Percentiles rank a stretch among this genome's conserved stretches.
phyloP scores from a whole-genome alignment of 805 yeast species.

The Pichia nakasei region DNA sequence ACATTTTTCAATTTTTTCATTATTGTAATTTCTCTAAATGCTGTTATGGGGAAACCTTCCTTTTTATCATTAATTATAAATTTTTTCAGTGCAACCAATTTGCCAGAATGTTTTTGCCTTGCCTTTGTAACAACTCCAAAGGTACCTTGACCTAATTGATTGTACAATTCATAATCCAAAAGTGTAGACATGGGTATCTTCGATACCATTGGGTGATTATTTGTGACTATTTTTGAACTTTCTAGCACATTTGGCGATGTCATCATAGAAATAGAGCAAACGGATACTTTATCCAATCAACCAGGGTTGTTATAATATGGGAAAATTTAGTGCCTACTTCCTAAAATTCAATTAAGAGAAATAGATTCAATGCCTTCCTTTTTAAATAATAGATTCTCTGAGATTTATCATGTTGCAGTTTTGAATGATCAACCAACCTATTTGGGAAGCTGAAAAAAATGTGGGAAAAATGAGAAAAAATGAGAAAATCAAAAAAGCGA shows the following conservation, averaged over 20 bases:
- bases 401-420: too few species aligned
- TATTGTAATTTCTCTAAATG: slow-evolving; percentile 83
- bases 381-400: too few species aligned
- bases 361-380: too few species aligned
- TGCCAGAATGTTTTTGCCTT: slow-evolving; percentile 39
- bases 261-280: too few species aligned
- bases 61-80: slow-evolving; percentile 69
- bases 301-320: too few species aligned
- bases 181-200: slow-evolving; percentile 20
- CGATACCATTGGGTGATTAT: background rate
- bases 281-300: too few species aligned
- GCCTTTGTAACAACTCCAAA: slow-evolving; percentile 89
- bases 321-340: too few species aligned
- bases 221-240: background rate
- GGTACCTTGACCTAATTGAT: slow-evolving; percentile 72
- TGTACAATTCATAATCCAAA: slow-evolving; percentile 24
- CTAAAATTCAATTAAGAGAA: background rate
- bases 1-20: slow-evolving; percentile 60
- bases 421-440: too few species aligned
- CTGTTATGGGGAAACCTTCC: slow-evolving; percentile 89
- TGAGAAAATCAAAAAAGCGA: too few species aligned
- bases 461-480: too few species aligned
- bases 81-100: slow-evolving; percentile 79
- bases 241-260: background rate
- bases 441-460: too few species aligned